Evolutionary conservation across 1,284 basidiomycete species (phyloP), one percentile per base, ranked within the genome.

Genomic region (Rhodotorula sp.): DNA sequence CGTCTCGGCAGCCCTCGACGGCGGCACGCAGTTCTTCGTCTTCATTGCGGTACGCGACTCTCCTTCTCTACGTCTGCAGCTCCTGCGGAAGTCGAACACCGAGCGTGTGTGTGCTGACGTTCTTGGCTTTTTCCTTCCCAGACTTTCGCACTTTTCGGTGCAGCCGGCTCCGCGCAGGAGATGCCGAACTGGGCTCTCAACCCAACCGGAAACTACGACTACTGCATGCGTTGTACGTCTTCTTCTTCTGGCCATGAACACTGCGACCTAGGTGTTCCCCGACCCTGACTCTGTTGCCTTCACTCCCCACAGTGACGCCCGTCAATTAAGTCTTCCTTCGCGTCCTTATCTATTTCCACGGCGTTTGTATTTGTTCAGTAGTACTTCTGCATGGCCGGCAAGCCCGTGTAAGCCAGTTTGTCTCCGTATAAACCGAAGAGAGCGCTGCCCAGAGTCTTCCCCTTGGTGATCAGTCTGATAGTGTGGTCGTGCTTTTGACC

Each of bases 1-100:
- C 31, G 54, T 79, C 4, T 74, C 74, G 12, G 79, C 78, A 3
- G 75, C 67, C 0, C 74, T 77, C 47, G 79, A 79, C 49, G 78
- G 70, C 16, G 78, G 76, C 6, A 68, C 68, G 45, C 68, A 78
- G 61, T 60, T 76, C n/a, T 68, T 78, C 58, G 70, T 77, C 21
- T 79, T 79, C 48, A 67, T 80, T 52, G 70, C 76, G 47, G 49
- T 63, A 38, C 28, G 28, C 28, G 28, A 28, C 28, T 28, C 28
- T 28, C 28, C 28, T 28, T 28, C 3, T 28, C 28, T 28, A 28
- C 28, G 28, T 28, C 28, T 28, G 49, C 48, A 19, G 21, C 18
- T 34, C 61, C 26, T 52, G 3, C 8, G n/a, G 26, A 8, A 6
- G 50, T 45, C 54, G 2, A 19, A 4, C 26, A 31, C 45, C n/a